Evolutionary conservation across 345 rosid genomes (phyloP).

Genomic region (Euphorbia peplus): DNA sequence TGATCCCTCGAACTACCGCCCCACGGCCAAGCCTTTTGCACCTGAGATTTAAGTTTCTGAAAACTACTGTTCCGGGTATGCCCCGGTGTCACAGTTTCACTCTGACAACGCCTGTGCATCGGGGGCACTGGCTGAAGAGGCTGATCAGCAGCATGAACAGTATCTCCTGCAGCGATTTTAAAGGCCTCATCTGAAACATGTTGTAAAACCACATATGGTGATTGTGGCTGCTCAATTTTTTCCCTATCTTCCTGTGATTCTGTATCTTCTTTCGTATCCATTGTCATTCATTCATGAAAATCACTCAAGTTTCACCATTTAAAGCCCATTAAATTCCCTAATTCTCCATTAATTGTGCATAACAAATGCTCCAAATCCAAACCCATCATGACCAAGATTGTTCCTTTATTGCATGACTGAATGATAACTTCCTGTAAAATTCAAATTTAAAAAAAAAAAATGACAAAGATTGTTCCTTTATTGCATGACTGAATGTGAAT

Average conservation of each 20-base stretch:
- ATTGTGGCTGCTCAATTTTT: slow-evolving; percentile 25
- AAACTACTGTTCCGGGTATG: slow-evolving; percentile 42
- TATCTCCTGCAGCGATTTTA: slow-evolving; percentile 49
- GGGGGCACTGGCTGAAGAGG: slow-evolving; percentile 23
- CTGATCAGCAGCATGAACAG: slow-evolving; percentile 30
- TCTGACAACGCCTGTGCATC: slow-evolving; percentile 43
- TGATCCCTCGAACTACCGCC: slow-evolving; percentile 52
- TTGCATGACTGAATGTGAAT: slow-evolving; percentile 12
- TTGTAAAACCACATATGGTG: slow-evolving; percentile 32
- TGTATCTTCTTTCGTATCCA: slow-evolving; percentile 50
- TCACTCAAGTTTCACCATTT: slow-evolving; percentile 9
- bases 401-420: too few relatives aligned
- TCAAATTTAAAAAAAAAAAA: neutral
- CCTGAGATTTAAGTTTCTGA: slow-evolving; percentile 59
- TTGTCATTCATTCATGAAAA: slow-evolving; percentile 8
- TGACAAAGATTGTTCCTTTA: neutral
- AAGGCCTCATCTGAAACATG: slow-evolving; percentile 42
- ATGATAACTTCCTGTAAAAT: neutral
- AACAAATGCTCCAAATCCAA: slow-evolving; percentile 14
- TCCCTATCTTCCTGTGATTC: slow-evolving; percentile 42
- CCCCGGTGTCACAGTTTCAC: slow-evolving; percentile 42
- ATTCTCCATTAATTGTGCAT: slow-evolving; percentile 13
- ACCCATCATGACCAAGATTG: neutral
- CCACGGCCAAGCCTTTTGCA: slow-evolving; percentile 94
- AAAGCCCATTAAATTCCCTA: slow-evolving; percentile 20